A percentile compares a stretch with the other conserved stretches of the same genome.
phyloP scores from a whole-genome alignment of 768 basidiomycete genomes.

The Rhodosporidiobolus sp. region DNA sequence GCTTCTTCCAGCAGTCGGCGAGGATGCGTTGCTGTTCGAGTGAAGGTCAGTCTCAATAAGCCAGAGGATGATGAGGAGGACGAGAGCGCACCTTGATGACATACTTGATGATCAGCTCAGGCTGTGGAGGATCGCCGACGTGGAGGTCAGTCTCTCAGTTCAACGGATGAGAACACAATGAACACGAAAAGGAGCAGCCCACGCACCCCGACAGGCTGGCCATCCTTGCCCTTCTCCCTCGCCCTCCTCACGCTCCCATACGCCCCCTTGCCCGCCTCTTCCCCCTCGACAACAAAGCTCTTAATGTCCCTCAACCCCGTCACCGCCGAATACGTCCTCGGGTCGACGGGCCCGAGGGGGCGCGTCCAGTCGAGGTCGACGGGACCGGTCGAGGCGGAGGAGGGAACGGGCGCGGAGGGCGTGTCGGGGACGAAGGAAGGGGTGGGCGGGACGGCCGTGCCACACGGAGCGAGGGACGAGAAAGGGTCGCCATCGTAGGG shows the following conservation, averaged over 20 bases:
- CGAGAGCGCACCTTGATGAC: conserved; percentile 65
- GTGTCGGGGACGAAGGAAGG: neutral
- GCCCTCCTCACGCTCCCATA: conserved; percentile 93
- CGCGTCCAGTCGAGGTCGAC: conserved; percentile 45
- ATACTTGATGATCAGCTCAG: conserved; percentile 91
- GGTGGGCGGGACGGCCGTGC: neutral
- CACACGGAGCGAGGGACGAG: conserved; percentile 2
- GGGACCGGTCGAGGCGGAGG: conserved; percentile 1
- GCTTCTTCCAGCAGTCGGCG: conserved; percentile 99
- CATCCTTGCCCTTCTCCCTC: conserved; percentile 69
- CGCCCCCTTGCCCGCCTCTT: conserved; percentile 81
- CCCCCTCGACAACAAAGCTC: conserved; percentile 77
- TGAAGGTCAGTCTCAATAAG: neutral
- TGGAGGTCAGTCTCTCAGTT: conserved; percentile 11
- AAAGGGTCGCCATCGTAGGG: conserved; percentile 20
- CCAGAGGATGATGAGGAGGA: neutral
- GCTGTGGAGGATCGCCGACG: conserved; percentile 52
- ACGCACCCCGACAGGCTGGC: conserved; percentile 73
- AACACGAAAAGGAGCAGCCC: neutral
- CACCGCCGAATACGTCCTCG: conserved; percentile 48
- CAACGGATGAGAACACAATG: conserved; percentile 15
- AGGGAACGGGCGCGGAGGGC: neutral
- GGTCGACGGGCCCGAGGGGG: conserved; percentile 47
- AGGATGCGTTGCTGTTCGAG: conserved; percentile 70
- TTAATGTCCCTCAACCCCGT: conserved; percentile 70